These are phyloP conservation scores for Talaromyces proteolyticus DNA, from an alignment of 495 filamentous ascomycete species.

Conservation along the genomic window DNA sequence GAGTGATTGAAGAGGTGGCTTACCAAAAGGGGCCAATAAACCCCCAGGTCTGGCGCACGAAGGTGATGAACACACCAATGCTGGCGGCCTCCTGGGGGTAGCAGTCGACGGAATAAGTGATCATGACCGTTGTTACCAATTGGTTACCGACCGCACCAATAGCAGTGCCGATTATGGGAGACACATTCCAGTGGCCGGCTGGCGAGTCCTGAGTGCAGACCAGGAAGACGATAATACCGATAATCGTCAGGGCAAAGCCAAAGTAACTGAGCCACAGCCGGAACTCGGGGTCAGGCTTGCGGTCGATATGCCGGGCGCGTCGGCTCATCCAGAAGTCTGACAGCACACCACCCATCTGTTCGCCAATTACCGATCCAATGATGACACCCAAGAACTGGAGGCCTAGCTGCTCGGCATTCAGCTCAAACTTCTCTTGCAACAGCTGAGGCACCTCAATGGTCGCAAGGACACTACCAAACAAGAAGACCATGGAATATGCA, in stretches of 20 bases:
- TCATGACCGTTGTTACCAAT: conserved; percentile 47
- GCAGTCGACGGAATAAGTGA: conserved; percentile 49
- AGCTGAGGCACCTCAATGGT: conserved; percentile 49
- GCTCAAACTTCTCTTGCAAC: conserved; percentile 40
- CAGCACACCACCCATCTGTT: conserved; percentile 43
- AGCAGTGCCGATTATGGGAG: conserved; percentile 43
- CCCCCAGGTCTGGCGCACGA: conserved; percentile 48
- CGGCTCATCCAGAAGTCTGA: conserved; percentile 45
- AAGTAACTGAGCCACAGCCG: conserved; percentile 50
- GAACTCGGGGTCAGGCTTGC: conserved; percentile 32
- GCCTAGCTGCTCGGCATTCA: conserved; percentile 48
- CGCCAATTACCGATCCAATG: conserved; percentile 47
- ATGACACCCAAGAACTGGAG: conserved; percentile 47
- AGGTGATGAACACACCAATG: conserved; percentile 52
- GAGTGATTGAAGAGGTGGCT: too few relatives aligned
- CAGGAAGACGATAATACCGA: conserved; percentile 48
- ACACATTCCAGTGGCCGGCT: conserved; percentile 36
- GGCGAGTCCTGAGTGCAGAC: conserved; percentile 34
- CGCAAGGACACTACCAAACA: conserved; percentile 37
- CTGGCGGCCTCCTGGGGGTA: conserved; percentile 41
- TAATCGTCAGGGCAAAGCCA: conserved; percentile 39
- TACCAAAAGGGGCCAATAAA: conserved; percentile 55
- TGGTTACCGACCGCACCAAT: conserved; percentile 49
- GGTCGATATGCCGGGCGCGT: conserved; percentile 15
- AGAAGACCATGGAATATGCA: conserved; percentile 49